Evolutionary conservation across 2,329 filamentous ascomycete species (phyloP).

Genomic region (Ophiostoma piceae): DNA sequence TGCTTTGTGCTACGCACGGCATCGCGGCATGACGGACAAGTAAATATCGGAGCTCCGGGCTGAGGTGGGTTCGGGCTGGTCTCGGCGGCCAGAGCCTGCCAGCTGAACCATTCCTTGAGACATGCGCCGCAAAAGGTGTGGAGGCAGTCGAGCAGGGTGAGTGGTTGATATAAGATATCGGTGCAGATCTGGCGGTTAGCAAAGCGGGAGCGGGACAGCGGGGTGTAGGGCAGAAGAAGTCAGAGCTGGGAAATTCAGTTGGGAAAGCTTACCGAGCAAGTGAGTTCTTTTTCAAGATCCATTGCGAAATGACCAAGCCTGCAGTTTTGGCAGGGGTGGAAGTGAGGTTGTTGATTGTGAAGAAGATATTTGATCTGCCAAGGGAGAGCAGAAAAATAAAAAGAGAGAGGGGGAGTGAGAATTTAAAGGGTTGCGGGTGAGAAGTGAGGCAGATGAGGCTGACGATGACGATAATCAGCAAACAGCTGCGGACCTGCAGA

Average conservation of each 20-base stretch:
- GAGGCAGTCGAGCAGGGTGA: conserved; percentile 86
- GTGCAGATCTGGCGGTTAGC: conserved; percentile 73
- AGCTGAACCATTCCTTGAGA: conserved; percentile 91
- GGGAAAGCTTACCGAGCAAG: conserved; percentile 71
- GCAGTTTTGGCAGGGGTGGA: neutral
- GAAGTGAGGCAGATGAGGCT: conserved; percentile 4
- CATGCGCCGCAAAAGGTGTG: conserved; percentile 96
- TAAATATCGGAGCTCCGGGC: conserved; percentile 56
- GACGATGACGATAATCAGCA: neutral
- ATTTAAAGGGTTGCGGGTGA: neutral
- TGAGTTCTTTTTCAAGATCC: conserved; percentile 89
- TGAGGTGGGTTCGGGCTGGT: conserved; percentile 46
- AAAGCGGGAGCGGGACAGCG: neutral
- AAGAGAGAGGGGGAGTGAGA: neutral
- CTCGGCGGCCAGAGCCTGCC: conserved; percentile 61
- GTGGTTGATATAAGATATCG: conserved; percentile 83
- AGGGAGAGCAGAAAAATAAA: neutral
- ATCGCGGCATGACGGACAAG: conserved; percentile 88
- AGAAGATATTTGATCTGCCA: neutral
- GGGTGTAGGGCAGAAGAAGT: conserved; percentile 29
- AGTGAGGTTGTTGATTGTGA: neutral
- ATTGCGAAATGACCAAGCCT: conserved; percentile 36
- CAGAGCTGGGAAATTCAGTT: neutral
- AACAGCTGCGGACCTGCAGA: conserved; percentile 13
- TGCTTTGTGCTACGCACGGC: conserved; percentile 79